Percentiles rank a stretch among this genome's conserved stretches.
Conservation (phyloP, 257 asterid species). For the Fraxinus cuspidata region DNA sequence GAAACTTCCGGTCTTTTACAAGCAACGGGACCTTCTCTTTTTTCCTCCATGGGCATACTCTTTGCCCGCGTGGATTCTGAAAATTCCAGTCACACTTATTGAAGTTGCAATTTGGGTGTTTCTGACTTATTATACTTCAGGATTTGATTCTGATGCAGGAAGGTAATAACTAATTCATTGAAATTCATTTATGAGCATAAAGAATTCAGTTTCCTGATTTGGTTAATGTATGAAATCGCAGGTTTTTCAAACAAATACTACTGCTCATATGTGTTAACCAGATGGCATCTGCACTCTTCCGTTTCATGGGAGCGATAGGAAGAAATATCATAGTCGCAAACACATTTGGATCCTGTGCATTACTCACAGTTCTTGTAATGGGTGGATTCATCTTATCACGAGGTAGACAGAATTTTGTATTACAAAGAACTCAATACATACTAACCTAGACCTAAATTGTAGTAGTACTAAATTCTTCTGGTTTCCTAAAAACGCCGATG, state of each 20-base stretch:
- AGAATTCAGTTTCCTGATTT: neutral
- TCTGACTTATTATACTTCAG: conserved; percentile 57
- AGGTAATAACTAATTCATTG: conserved; percentile 37
- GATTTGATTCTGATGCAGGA: conserved; percentile 56
- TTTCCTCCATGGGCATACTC: conserved; percentile 82
- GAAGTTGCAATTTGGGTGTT: conserved; percentile 51
- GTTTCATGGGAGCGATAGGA: conserved; percentile 61
- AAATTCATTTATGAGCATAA: neutral
- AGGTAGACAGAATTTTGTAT: conserved; percentile 39
- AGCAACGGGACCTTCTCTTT: conserved; percentile 77
- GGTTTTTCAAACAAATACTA: conserved; percentile 58
- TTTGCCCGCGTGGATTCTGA: conserved; percentile 70
- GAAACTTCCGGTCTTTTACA: conserved; percentile 80
- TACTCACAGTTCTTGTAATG: conserved; percentile 50
- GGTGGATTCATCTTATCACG: conserved; percentile 71
- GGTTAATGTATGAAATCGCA: conserved; percentile 32
- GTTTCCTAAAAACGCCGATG: conserved; percentile 7
- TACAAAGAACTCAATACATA: neutral
- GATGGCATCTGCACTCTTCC: conserved; percentile 63
- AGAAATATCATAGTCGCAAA: conserved; percentile 66
- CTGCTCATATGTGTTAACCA: conserved; percentile 53
- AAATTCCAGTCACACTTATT: conserved; percentile 55
- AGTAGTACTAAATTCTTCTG: neutral
- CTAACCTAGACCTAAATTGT: neutral
- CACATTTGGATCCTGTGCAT: conserved; percentile 60